These are phyloP conservation scores for Xylaria sp. DNA, from an alignment of 2,329 filamentous ascomycete genomes.

Conservation along the genomic window DNA sequence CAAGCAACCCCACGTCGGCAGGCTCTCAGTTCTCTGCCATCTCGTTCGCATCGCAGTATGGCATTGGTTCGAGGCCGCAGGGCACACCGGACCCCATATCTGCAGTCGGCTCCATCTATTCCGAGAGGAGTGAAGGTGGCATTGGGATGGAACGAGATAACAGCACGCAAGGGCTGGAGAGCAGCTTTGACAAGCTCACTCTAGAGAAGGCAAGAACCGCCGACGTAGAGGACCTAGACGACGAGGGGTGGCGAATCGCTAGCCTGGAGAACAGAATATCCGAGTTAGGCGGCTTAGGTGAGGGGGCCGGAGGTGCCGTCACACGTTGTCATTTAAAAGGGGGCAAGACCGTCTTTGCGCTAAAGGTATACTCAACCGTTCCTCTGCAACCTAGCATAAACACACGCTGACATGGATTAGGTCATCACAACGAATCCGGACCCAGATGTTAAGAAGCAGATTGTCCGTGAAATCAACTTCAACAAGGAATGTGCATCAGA, in stretches of 20 bases:
- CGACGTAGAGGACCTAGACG: constrained; percentile 93
- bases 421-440: constrained; percentile 98
- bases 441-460: constrained; percentile 97
- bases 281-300: constrained; percentile 86
- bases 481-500: constrained; percentile 97
- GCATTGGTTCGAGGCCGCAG: constrained; percentile 66
- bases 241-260: constrained; percentile 92
- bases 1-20: constrained; percentile 81
- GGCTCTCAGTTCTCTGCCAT: constrained; percentile 85
- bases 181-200: constrained; percentile 73
- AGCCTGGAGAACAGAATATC: constrained; percentile 86
- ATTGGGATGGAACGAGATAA: constrained; percentile 80
- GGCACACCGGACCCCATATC: constrained; percentile 84
- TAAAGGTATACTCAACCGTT: constrained; percentile 69
- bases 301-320: constrained; percentile 94
- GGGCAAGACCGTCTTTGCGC: constrained; percentile 90
- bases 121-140: constrained; percentile 75
- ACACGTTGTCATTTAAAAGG: constrained; percentile 87
- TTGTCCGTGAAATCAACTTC: constrained; percentile 92
- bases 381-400: constrained; percentile 4
- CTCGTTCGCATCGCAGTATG: constrained; percentile 75
- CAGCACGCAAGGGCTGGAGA: constrained; percentile 76
- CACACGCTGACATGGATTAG: constrained; percentile 48
- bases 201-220: constrained; percentile 80
- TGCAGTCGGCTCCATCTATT: constrained; percentile 83